phyloP scores from a whole-genome alignment of 2,329 filamentous ascomycete genomes.

The Ophiostoma quercus region DNA sequence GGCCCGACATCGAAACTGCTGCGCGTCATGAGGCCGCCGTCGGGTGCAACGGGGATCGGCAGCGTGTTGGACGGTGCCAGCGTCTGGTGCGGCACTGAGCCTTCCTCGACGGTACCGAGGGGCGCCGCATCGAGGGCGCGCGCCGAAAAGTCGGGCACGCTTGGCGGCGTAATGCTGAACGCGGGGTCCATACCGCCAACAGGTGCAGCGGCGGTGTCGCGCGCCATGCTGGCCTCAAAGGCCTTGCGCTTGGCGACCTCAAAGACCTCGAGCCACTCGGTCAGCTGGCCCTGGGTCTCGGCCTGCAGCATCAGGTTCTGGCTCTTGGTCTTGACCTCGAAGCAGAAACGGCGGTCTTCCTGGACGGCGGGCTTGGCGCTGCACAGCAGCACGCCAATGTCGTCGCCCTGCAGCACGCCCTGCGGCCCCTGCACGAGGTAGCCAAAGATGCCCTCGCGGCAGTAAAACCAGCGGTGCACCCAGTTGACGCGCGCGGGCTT shows the following conservation, averaged over 20 bases:
- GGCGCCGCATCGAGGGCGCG: conserved; percentile 51
- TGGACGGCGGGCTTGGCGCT: conserved; percentile 85
- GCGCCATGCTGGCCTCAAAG: conserved; percentile 64
- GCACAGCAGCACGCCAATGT: conserved; percentile 90
- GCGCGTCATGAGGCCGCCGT: conserved; percentile 62
- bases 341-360: conserved; percentile 93
- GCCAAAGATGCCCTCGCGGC: conserved; percentile 92
- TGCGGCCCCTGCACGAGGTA: conserved; percentile 81
- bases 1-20: conserved; percentile 65
- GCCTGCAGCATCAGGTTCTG: conserved; percentile 84
- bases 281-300: conserved; percentile 86
- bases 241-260: conserved; percentile 91
- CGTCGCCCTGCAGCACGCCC: conserved; percentile 90
- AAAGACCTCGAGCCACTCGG: conserved; percentile 89
- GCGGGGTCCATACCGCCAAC: conserved; percentile 60
- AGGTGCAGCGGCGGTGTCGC: conserved; percentile 39
- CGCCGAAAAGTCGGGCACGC: conserved; percentile 84
- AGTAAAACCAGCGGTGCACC: conserved; percentile 91
- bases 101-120: conserved; percentile 33
- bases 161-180: conserved; percentile 85
- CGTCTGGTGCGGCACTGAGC: conserved; percentile 24
- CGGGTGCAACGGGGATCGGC: conserved; percentile 53
- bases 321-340: conserved; percentile 97
- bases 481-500: conserved; percentile 88
- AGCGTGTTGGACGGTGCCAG: conserved; percentile 57